Conservation (phyloP, 768 basidiomycete genomes). For the Glaciozyma martinii region DNA sequence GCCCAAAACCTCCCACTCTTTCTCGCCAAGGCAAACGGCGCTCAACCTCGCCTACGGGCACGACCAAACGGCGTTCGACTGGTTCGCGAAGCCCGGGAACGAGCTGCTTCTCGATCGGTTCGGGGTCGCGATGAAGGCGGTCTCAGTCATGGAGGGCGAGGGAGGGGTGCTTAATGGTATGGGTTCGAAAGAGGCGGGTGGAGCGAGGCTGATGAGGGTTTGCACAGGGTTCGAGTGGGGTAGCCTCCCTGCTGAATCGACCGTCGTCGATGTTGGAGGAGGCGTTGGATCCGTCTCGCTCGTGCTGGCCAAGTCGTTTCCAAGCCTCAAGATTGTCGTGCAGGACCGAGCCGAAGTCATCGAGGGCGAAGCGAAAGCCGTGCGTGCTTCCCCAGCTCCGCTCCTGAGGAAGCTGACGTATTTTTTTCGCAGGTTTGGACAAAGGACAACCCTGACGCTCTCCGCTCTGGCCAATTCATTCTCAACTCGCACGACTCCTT, state of each 20-base stretch:
- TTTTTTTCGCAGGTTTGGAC: constrained; percentile 9
- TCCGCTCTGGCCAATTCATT: constrained; percentile 2
- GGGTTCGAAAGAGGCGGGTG: background rate
- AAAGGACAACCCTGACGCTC: background rate
- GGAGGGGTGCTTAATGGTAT: background rate
- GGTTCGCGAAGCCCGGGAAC: constrained; percentile 37
- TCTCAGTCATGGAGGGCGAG: background rate
- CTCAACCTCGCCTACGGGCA: constrained; percentile 36
- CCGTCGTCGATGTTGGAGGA: constrained; percentile 42
- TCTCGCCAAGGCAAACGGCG: constrained; percentile 30
- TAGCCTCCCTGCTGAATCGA: constrained; percentile 38
- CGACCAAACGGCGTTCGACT: constrained; percentile 36
- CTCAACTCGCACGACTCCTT: constrained; percentile 62
- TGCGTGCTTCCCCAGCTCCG: background rate
- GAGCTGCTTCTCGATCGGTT: constrained; percentile 36
- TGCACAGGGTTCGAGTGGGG: constrained; percentile 48
- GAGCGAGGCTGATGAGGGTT: background rate
- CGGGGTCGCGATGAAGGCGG: constrained; percentile 37
- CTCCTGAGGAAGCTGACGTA: too few species aligned
- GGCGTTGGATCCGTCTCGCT: constrained; percentile 35
- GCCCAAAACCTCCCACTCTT: constrained; percentile 18
- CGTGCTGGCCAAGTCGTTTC: constrained; percentile 31
- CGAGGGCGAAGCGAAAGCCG: constrained; percentile 29
- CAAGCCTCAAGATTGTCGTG: constrained; percentile 36
- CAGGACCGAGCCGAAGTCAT: constrained; percentile 39